Base-by-base conservation (phyloP, 805 yeast genomes). In the Sungouiella thailandica region DNA sequence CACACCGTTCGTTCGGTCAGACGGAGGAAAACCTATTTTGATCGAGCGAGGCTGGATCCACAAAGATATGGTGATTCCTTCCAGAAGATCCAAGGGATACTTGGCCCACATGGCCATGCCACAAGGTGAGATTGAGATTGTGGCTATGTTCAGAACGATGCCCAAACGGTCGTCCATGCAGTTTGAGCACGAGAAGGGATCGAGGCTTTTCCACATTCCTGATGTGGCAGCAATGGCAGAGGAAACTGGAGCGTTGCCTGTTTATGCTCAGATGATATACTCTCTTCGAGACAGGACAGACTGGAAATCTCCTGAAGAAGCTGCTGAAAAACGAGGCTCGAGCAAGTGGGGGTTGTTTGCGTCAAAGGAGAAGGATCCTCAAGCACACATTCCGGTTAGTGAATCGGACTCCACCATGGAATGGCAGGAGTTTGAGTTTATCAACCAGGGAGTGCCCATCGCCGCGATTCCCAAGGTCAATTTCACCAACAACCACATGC, bases 21-120 rank as follows among this genome's bases (percentile, higher is more conserved):
- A 76, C 40, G 84, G 87, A 16, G 93, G 88, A 2, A 74, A 80
- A 30, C 89, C 84, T 34, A 65, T 93, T 12, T 63, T 93, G 34
- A 72, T 93, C 18, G 94, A 86, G 55, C 74, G 98, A 44, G 98
- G 98, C 11, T 93, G 97, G 95, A 77, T 93, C 29, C 63, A 76
- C 17, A 87, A 83, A 45, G 83, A 77, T 10, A 76, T 76, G 41
- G 74, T 76, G 35, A 57, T 60, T 55, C 95, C 68, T 39, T 69
- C 37, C 44, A 67, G 45, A 47, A 83, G 76, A 38, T 60, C 60
- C 9, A 38, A 48, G 12, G 69, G 68, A 6, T 65, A 66, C 41
- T 67, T 89, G 37, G 71, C 74, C 15, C 87, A 83, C 54, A 64
- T 84, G 39, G 79, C 94, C 1, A 52, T 82, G 38, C 95, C 95